Conservation (phyloP, 495 filamentous ascomycete genomes). For the Immersiella caudata region DNA sequence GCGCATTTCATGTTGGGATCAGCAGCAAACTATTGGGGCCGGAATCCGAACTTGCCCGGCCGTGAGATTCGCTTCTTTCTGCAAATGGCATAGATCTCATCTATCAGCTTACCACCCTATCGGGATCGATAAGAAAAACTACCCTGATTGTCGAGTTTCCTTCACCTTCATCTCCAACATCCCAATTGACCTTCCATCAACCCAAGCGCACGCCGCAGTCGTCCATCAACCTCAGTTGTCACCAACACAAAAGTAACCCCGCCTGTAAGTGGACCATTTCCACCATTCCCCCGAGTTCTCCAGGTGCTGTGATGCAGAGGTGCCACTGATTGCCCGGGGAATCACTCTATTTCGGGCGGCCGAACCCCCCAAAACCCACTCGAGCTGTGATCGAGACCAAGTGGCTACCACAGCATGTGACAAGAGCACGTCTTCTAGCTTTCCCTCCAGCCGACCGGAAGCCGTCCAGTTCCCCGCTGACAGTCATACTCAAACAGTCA, state of each 20-base stretch:
- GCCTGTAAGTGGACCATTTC: constrained; percentile 14
- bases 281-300: background rate
- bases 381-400: background rate
- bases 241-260: constrained; percentile 2
- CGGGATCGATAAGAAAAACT: constrained; percentile 5
- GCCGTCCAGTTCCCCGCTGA: background rate
- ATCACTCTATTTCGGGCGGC: background rate
- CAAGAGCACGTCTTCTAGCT: background rate
- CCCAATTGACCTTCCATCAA: background rate
- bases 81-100: background rate
- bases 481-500: background rate
- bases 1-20: constrained; percentile 16
- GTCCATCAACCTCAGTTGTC: background rate
- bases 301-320: background rate
- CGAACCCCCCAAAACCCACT: background rate
- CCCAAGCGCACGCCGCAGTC: background rate
- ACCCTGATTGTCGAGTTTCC: background rate
- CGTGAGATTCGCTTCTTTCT: background rate
- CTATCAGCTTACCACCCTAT: constrained; percentile 9
- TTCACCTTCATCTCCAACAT: background rate
- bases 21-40: constrained; percentile 1
- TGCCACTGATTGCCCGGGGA: background rate
- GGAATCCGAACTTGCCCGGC: constrained; percentile 6
- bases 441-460: background rate
- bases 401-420: background rate